phyloP scores from a whole-genome alignment of 257 asterid species.

The Euphrasia confusa region DNA sequence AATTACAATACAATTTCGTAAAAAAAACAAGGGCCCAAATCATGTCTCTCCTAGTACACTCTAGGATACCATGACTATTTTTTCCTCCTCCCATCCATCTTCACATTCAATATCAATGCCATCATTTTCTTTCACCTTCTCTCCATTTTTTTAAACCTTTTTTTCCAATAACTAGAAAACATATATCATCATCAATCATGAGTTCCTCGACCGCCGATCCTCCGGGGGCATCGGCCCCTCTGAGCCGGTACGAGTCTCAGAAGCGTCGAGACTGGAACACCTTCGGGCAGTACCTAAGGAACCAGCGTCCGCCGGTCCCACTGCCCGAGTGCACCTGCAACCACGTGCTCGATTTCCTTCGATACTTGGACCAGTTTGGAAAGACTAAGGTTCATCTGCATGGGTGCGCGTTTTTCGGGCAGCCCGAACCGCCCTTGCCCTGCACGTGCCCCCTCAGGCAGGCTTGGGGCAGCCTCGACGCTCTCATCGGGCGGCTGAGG shows the following conservation, averaged over 20 bases:
- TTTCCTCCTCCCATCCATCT: too few species aligned
- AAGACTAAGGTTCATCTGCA: slow-evolving; percentile 85
- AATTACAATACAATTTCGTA: too few species aligned
- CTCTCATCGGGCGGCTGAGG: slow-evolving; percentile 76
- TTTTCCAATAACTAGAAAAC: slow-evolving; percentile 18
- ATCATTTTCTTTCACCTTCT: slow-evolving; percentile 31
- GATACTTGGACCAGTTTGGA: slow-evolving; percentile 81
- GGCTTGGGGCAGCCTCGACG: slow-evolving; percentile 99
- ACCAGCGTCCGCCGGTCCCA: slow-evolving; percentile 66
- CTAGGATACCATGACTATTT: slow-evolving; percentile 36
- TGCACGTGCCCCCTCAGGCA: slow-evolving; percentile 89
- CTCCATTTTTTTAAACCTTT: slow-evolving; percentile 16
- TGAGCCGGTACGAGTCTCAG: slow-evolving; percentile 84
- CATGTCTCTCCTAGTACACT: slow-evolving; percentile 34
- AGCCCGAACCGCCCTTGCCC: slow-evolving; percentile 90
- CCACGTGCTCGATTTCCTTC: slow-evolving; percentile 85
- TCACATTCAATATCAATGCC: slow-evolving; percentile 26
- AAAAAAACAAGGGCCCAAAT: too few species aligned
- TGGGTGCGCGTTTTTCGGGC: slow-evolving; percentile 78
- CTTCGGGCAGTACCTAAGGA: slow-evolving; percentile 77
- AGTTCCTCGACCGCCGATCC: slow-evolving; percentile 33
- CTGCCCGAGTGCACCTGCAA: slow-evolving; percentile 61
- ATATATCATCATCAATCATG: slow-evolving; percentile 24
- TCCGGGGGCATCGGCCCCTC: slow-evolving; percentile 28
- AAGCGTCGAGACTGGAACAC: slow-evolving; percentile 93